Evolutionary conservation across 768 basidiomycete species (phyloP), one percentile per base, ranked within the genome.

Genomic region (Phlebiopsis gigantea): DNA sequence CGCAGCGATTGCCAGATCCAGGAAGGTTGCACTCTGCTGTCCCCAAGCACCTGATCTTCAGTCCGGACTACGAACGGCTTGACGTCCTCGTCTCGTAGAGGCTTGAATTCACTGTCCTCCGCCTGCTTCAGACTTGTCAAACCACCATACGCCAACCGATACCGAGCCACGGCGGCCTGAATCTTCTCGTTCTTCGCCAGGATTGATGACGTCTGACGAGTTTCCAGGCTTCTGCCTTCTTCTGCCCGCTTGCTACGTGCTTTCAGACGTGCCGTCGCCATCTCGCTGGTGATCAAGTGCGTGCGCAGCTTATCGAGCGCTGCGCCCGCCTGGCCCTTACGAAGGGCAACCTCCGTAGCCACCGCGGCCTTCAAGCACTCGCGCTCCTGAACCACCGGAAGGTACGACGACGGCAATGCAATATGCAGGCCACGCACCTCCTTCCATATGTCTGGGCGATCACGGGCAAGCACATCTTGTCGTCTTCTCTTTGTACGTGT

Each of bases 291-390:
- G 47, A 55, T 49, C 2, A 76, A 67, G 15, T 62, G 55, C 2
- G 58, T 57, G 0, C 69, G 66, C 15, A 77, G 29, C 1, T 67
- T 60, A 3, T 70, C 55, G 0, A 77, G 61, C 0, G 60, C 44
- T 7, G 65, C 68, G 17, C 67, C 51, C 1, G 67, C 72, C 52
- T 73, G 70, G 0, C 66, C 71, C 24, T 56, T 57, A 0, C 71
- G 66, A 2, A 72, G 58, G 0, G 63, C 19, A 56, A 61, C 67
- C 58, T 75, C 72, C 46, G 65, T 61, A 6, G 9, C 31, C 9
- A 59, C 48, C 17, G 62, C 21, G 14, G 2, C 61, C 43, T 9
- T 61, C 29, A 54, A 6, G 22, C 10, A 25, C 21, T 24, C 5
- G 10, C n/a, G n/a, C 9, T 26, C 22, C 2, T 39, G 25, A 5